Evolutionary conservation across 768 basidiomycete genomes (phyloP).

Genomic region (Gloeopeniophorella convolvens): DNA sequence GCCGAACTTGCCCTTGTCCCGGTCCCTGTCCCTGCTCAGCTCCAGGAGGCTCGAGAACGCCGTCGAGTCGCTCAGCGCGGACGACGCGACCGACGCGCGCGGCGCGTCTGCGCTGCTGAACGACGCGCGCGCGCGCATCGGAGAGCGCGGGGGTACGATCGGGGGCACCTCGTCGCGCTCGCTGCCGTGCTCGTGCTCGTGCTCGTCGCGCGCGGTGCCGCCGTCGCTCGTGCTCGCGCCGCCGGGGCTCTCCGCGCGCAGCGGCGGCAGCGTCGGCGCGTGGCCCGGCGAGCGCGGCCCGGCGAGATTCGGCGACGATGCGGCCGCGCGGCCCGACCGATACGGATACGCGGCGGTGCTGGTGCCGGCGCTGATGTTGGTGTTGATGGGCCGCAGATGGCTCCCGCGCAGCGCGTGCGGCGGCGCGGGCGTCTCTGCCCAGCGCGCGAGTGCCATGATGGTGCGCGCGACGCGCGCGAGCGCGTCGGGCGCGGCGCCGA

Average conservation of each 20-base stretch:
- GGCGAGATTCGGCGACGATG: conserved; percentile 60
- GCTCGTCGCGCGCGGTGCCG: conserved; percentile 18
- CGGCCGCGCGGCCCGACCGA: conserved; percentile 34
- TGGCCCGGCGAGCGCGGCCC: conserved; percentile 20
- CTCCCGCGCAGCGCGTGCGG: conserved; percentile 35
- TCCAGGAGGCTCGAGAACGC: conserved; percentile 62
- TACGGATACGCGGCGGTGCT: conserved; percentile 30
- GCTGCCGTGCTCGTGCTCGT: conserved; percentile 21
- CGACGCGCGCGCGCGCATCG: conserved; percentile 34
- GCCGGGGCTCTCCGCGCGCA: conserved; percentile 54
- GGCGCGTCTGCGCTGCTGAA: conserved; percentile 34
- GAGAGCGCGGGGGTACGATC: conserved; percentile 44
- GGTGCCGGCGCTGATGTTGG: conserved; percentile 17
- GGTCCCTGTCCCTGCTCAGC: conserved; percentile 27
- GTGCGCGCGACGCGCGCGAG: conserved; percentile 68
- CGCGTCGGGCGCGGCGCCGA: conserved; percentile 50
- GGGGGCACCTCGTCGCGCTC: conserved; percentile 36
- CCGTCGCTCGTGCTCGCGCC: no score
- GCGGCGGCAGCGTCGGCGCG: conserved; percentile 42
- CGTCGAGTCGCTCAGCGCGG: conserved; percentile 48
- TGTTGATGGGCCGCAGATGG: conserved; percentile 27
- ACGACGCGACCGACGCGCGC: conserved; percentile 61
- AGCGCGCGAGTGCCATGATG: conserved; percentile 60
- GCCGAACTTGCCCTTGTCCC: conserved; percentile 54
- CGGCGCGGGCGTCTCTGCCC: conserved; percentile 48